These are phyloP conservation scores for Suzukiozyma palmioleophila DNA, from an alignment of 1,139 yeast genomes.

Conservation along the genomic window DNA sequence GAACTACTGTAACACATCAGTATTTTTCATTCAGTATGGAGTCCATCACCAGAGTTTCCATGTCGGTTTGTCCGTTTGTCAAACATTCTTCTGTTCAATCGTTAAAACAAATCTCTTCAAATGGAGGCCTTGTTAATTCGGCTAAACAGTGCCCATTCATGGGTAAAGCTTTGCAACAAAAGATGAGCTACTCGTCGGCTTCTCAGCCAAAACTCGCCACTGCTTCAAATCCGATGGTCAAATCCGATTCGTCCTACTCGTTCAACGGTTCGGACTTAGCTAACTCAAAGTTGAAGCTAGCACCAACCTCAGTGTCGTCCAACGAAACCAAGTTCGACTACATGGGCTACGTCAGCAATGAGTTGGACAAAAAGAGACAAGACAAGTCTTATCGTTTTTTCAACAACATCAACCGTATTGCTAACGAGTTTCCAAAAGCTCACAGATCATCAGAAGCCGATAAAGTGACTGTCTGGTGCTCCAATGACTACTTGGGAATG, in stretches of 20 bases:
- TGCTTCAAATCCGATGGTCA: constrained; percentile 26
- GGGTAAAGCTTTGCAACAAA: constrained; percentile 63
- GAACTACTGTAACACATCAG: neutral
- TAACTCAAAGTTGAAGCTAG: constrained; percentile 4
- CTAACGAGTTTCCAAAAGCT: constrained; percentile 89
- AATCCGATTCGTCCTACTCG: constrained; percentile 25
- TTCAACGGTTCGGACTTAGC: constrained; percentile 29
- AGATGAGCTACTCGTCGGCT: constrained; percentile 53
- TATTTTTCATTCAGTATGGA: constrained; percentile 55
- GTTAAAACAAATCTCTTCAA: constrained; percentile 46
- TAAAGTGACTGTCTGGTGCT: constrained; percentile 97
- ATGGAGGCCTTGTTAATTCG: constrained; percentile 49
- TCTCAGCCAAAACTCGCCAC: constrained; percentile 50
- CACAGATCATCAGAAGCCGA: constrained; percentile 73
- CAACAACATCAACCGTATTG: constrained; percentile 94
- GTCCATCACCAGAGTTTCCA: constrained; percentile 69
- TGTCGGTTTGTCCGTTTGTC: constrained; percentile 82
- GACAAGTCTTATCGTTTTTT: constrained; percentile 94
- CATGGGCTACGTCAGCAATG: constrained; percentile 56
- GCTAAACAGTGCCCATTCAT: constrained; percentile 85
- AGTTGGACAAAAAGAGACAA: constrained; percentile 65
- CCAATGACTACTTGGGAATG: constrained; percentile 96
- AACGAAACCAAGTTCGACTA: constrained; percentile 58
- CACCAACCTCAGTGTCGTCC: constrained; percentile 16
- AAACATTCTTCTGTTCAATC: constrained; percentile 63